Percentiles rank a stretch among this genome's conserved stretches.
phyloP scores from a whole-genome alignment of 176 grass and related monocot genomes.

The sorghum (Sorghum bicolor) region DNA sequence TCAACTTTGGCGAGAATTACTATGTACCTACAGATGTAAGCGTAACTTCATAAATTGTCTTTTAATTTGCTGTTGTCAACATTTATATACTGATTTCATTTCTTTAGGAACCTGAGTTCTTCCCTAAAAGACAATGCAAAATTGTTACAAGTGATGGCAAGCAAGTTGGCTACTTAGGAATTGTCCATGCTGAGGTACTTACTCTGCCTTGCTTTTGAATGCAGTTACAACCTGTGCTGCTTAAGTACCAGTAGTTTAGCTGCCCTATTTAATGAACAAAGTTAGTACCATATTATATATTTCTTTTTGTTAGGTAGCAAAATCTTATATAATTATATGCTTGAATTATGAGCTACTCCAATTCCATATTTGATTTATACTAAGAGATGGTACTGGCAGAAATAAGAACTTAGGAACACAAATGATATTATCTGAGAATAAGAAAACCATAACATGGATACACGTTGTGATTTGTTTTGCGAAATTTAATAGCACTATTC shows the following conservation, averaged over 20 bases:
- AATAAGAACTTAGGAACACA: background rate
- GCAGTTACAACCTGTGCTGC: background rate
- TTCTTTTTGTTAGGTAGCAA: background rate
- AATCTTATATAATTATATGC: background rate
- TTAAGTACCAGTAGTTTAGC: background rate
- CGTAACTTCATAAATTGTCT: slow-evolving; percentile 17
- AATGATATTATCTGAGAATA: background rate
- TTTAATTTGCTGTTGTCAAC: slow-evolving; percentile 7
- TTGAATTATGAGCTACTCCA: background rate
- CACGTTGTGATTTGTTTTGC: background rate
- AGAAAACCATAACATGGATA: background rate
- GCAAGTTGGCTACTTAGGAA: slow-evolving; percentile 79
- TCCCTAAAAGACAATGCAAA: slow-evolving; percentile 83
- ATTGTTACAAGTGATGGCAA: slow-evolving; percentile 59
- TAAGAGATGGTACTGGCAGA: background rate
- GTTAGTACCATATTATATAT: background rate
- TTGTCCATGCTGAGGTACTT: slow-evolving; percentile 83
- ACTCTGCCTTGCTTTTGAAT: background rate
- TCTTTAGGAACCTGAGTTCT: slow-evolving; percentile 83
- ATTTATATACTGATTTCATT: slow-evolving; percentile 19
- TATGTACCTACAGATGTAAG: slow-evolving; percentile 71
- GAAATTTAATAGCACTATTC: background rate
- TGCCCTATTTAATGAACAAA: background rate
- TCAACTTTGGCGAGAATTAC: slow-evolving; percentile 54
- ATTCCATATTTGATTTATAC: background rate